Conservation (phyloP, 2,329 filamentous ascomycete species). For the Apiospora sp. region DNA sequence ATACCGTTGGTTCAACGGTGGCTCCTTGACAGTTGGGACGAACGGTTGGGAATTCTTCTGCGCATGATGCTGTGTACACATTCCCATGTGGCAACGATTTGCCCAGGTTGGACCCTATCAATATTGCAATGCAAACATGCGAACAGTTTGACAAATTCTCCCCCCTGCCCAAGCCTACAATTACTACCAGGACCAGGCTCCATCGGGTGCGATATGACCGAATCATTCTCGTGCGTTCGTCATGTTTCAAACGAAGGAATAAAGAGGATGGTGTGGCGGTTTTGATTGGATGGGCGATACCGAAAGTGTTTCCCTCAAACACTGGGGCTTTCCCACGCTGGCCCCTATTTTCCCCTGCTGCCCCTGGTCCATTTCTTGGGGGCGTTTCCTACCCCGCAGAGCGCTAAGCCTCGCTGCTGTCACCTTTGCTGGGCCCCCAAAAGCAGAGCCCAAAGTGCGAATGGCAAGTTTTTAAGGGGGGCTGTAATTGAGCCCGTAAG, state of each 20-base stretch:
- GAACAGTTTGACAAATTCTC: not conserved
- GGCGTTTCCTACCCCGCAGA: constrained; percentile 11
- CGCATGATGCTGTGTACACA: not conserved
- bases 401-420: constrained; percentile 6
- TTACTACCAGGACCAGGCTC: not conserved
- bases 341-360: not conserved
- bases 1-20: not conserved
- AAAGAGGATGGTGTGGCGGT: not conserved
- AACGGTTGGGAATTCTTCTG: not conserved
- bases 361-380: not conserved
- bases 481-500: not conserved
- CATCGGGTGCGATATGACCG: not conserved
- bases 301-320: not conserved
- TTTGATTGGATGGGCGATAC: constrained; percentile 4
- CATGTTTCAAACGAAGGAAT: not conserved
- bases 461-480: constrained; percentile 2
- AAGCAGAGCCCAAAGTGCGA: too few species aligned
- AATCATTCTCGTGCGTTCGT: not conserved
- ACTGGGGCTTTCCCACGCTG: not conserved
- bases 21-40: not conserved
- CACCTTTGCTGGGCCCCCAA: not conserved
- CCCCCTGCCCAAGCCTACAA: not conserved
- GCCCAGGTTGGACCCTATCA: not conserved
- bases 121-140: not conserved
- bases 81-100: not conserved